These are phyloP conservation scores for Malassezia restricta DNA, from an alignment of 1,284 basidiomycete genomes.

Conservation along the genomic window DNA sequence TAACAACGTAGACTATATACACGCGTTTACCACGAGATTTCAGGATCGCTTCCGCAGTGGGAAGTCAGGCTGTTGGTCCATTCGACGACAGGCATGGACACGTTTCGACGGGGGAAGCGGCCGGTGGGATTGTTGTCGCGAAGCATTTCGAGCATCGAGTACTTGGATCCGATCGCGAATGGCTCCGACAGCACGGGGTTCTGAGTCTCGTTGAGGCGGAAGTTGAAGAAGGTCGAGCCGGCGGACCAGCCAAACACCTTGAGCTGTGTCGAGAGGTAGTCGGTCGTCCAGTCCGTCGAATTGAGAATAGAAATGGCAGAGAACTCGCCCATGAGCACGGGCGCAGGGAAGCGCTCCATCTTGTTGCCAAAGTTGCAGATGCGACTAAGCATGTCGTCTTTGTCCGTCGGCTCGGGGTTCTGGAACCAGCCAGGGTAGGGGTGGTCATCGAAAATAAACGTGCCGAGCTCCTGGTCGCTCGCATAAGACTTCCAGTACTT, in stretches of 20 bases:
- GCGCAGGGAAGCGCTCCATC: slow-evolving; percentile 18
- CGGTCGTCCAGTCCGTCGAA: slow-evolving; percentile 12
- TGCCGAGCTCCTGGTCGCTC: slow-evolving; percentile 30
- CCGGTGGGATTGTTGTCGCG: background rate
- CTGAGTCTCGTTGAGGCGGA: slow-evolving; percentile 23
- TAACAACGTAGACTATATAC: background rate
- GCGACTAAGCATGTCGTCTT: slow-evolving; percentile 17
- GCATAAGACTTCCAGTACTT: slow-evolving; percentile 27
- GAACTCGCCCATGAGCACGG: slow-evolving; percentile 34
- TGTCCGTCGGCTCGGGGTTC: slow-evolving; percentile 14
- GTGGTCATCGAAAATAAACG: slow-evolving; percentile 37
- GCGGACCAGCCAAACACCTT: slow-evolving; percentile 40
- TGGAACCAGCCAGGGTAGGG: slow-evolving; percentile 41
- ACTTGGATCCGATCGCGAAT: slow-evolving; percentile 18
- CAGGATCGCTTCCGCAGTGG: slow-evolving; percentile 1
- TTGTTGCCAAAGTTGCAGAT: slow-evolving; percentile 29
- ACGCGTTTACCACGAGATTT: background rate
- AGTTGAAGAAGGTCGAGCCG: slow-evolving; percentile 41
- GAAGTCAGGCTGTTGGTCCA: slow-evolving; percentile 8
- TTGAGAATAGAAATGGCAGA: slow-evolving; percentile 26
- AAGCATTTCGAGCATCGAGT: slow-evolving; percentile 26
- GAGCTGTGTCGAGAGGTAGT: slow-evolving; percentile 28
- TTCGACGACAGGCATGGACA: background rate
- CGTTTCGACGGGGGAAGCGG: slow-evolving; percentile 6
- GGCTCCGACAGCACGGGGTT: slow-evolving; percentile 18